These are phyloP conservation scores for Calonectria hongkongensis DNA, from an alignment of 2,329 filamentous ascomycete species.

Conservation along the genomic window DNA sequence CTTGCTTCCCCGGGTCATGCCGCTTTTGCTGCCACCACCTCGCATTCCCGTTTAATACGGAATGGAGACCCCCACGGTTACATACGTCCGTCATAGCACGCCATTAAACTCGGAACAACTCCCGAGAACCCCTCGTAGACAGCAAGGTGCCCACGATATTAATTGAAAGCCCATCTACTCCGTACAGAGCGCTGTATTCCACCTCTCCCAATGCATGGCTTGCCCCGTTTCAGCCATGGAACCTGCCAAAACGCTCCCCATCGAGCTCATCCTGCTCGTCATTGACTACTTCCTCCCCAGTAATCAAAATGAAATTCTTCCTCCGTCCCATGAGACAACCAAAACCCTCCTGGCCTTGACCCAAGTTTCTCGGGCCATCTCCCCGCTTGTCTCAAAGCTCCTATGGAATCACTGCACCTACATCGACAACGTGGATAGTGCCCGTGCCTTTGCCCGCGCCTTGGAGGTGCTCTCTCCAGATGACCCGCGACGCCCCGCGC, in stretches of 20 bases:
- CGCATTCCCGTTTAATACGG: slow-evolving; percentile 1
- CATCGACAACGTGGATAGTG: slow-evolving; percentile 20
- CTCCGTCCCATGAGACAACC: slow-evolving; percentile 31
- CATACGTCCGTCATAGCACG: background rate
- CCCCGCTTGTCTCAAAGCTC: slow-evolving; percentile 31
- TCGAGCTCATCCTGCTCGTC: slow-evolving; percentile 24
- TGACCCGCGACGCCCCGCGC: slow-evolving; percentile 29
- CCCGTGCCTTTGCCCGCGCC: slow-evolving; percentile 27
- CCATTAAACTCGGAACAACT: slow-evolving; percentile 13
- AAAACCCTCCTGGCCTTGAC: slow-evolving; percentile 35
- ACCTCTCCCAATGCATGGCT: slow-evolving; percentile 3
- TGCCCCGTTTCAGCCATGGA: slow-evolving; percentile 23
- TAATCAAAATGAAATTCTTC: slow-evolving; percentile 34
- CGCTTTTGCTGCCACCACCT: background rate
- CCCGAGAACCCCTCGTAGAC: slow-evolving; percentile 4
- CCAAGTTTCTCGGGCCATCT: slow-evolving; percentile 27
- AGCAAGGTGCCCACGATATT: slow-evolving; percentile 1
- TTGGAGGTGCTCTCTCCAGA: slow-evolving; percentile 26
- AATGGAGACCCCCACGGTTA: background rate
- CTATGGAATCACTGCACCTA: slow-evolving; percentile 33
- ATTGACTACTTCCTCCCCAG: slow-evolving; percentile 29
- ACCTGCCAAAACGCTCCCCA: background rate
- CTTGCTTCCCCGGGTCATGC: slow-evolving; percentile 1
- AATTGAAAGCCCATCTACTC: slow-evolving; percentile 13
- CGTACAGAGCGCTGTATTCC: background rate